These are phyloP conservation scores for Termitomyces sp. DNA, from an alignment of 768 basidiomycete species.

Conservation along the genomic window DNA sequence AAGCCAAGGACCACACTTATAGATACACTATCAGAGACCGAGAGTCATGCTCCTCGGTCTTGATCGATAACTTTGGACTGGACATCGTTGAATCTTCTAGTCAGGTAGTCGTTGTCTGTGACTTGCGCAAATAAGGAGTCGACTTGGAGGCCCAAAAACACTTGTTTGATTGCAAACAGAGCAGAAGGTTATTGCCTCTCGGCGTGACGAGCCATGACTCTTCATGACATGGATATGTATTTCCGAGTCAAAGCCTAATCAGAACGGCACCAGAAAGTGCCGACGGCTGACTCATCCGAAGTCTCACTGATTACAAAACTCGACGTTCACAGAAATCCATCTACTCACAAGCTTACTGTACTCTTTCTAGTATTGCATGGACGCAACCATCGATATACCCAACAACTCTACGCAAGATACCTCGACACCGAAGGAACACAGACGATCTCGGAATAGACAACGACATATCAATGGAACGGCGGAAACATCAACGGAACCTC, in stretches of 20 bases:
- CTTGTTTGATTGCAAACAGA: neutral
- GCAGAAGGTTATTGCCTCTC: too few relatives aligned
- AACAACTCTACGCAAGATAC: neutral
- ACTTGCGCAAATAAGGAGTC: neutral
- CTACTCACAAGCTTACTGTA: neutral
- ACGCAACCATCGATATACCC: constrained; percentile 8
- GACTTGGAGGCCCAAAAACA: neutral
- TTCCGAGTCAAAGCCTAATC: neutral
- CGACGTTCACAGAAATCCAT: neutral
- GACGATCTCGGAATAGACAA: constrained; percentile 4
- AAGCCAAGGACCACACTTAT: neutral
- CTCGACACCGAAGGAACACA: neutral
- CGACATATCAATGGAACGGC: constrained; percentile 4
- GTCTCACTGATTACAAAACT: neutral
- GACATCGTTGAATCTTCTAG: too few relatives aligned
- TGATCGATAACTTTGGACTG: too few relatives aligned
- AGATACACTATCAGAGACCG: neutral
- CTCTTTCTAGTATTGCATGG: constrained; percentile 4
- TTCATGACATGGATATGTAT: neutral
- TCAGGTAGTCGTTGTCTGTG: neutral
- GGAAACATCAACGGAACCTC: constrained; percentile 2
- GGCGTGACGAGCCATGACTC: too few relatives aligned
- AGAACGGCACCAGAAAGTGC: neutral
- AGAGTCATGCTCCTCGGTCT: neutral
- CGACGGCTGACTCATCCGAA: constrained; percentile 1